phyloP scores from a whole-genome alignment of 2,329 filamentous ascomycete species.

The Scortechinia acanthostroma region DNA sequence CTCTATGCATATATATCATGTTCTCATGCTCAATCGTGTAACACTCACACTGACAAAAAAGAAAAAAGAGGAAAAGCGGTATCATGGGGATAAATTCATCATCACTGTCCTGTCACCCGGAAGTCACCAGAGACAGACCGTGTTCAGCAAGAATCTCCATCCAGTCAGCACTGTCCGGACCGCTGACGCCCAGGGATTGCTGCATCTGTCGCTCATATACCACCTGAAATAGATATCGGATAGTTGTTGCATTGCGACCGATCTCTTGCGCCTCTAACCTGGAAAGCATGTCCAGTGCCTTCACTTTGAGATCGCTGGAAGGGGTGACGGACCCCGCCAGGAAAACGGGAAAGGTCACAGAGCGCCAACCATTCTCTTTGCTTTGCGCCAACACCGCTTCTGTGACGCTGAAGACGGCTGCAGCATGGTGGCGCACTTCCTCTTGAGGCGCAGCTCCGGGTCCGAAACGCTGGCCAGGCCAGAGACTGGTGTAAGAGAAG shows the following conservation, averaged over 20 bases:
- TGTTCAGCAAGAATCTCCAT: background rate
- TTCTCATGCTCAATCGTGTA: too few relatives aligned
- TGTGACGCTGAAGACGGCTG: background rate
- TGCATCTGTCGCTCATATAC: background rate
- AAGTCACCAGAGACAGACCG: background rate
- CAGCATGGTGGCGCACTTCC: background rate
- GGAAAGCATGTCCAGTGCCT: background rate
- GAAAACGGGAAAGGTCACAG: background rate
- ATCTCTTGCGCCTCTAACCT: background rate
- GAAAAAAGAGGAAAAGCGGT: too few relatives aligned
- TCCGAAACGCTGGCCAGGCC: background rate
- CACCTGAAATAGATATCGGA: background rate
- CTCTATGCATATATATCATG: too few relatives aligned
- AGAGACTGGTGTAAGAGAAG: background rate
- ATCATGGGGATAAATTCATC: too few relatives aligned
- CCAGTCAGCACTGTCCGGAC: background rate
- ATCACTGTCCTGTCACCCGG: too few relatives aligned
- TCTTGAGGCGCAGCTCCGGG: background rate
- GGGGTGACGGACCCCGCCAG: background rate
- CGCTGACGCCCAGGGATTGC: background rate
- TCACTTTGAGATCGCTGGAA: background rate
- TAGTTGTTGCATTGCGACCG: background rate
- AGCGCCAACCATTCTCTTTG: too few relatives aligned
- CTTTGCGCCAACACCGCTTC: too few relatives aligned
- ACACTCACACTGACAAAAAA: too few relatives aligned